phyloP scores from a whole-genome alignment of 305 asterid species.

The Fraxinus nigra region DNA sequence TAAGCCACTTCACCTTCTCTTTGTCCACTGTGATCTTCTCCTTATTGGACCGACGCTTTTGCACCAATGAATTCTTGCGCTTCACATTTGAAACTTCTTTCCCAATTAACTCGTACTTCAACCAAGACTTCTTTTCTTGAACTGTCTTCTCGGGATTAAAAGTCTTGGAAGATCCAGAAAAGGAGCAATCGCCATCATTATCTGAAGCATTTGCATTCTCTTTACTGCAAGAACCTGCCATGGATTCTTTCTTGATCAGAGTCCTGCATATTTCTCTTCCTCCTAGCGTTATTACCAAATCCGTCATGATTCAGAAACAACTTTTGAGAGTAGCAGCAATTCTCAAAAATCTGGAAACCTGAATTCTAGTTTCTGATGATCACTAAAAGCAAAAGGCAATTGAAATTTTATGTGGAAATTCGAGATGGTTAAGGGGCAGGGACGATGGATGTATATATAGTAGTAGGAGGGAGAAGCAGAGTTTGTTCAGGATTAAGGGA shows the following conservation, averaged over 20 bases:
- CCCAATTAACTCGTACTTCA: not conserved
- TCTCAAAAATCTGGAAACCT: not conserved
- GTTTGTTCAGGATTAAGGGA: not conserved
- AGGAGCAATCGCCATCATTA: slow-evolving; percentile 11
- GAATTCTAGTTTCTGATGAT: not conserved
- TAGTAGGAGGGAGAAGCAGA: not conserved
- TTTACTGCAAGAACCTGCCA: not conserved
- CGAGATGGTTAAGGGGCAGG: not conserved
- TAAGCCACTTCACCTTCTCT: slow-evolving; percentile 1
- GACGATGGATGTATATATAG: not conserved
- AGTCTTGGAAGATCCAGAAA: not conserved
- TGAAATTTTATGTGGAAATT: not conserved
- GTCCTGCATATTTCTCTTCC: not conserved
- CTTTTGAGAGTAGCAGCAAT: not conserved
- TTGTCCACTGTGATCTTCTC: not conserved
- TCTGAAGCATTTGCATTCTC: not conserved
- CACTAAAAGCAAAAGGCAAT: not conserved
- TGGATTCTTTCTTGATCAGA: not conserved
- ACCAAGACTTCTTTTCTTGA: slow-evolving; percentile 1
- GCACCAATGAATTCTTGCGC: not conserved
- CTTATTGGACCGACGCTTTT: not conserved
- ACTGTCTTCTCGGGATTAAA: not conserved
- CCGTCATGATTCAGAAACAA: not conserved
- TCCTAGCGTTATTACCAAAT: not conserved
- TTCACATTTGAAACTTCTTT: not conserved